Evolutionary conservation across 2,329 filamentous ascomycete species (phyloP).

Genomic region (Colletotrichum destructivum): DNA sequence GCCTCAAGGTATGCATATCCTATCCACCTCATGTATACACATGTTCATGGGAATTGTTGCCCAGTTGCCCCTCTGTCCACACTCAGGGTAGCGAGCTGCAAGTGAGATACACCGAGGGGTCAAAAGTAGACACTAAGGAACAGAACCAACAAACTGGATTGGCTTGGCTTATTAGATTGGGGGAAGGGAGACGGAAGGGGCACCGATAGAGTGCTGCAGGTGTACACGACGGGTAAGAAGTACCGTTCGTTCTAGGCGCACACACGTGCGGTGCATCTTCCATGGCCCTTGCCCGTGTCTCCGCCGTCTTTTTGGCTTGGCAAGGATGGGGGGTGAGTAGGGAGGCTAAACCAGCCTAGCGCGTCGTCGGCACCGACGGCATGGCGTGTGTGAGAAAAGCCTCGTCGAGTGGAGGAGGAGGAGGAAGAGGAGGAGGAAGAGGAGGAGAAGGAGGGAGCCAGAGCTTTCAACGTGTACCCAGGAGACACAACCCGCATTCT

Average conservation of each 20-base stretch:
- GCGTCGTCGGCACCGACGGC: constrained; percentile 41
- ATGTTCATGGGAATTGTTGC: constrained; percentile 24
- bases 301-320: constrained; percentile 36
- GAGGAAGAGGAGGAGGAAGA: no score
- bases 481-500: constrained; percentile 36
- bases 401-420: constrained; percentile 31
- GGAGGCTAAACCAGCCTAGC: constrained; percentile 33
- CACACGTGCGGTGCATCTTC: constrained; percentile 41
- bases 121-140: constrained; percentile 42
- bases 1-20: constrained; percentile 33
- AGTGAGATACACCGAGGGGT: constrained; percentile 43
- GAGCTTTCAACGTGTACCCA: constrained; percentile 28
- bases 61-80: constrained; percentile 31
- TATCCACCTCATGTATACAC: constrained; percentile 30
- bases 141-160: constrained; percentile 44
- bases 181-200: constrained; percentile 43
- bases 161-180: constrained; percentile 44
- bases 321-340: constrained; percentile 21
- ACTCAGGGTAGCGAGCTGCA: constrained; percentile 43
- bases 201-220: constrained; percentile 44
- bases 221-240: constrained; percentile 41
- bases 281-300: constrained; percentile 37
- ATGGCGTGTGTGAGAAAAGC: constrained; percentile 35
- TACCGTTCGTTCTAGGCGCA: constrained; percentile 45
- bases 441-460: constrained; percentile 22